Conservation (phyloP, 176 grass and related monocot genomes). For the Panicum miliaceum region DNA sequence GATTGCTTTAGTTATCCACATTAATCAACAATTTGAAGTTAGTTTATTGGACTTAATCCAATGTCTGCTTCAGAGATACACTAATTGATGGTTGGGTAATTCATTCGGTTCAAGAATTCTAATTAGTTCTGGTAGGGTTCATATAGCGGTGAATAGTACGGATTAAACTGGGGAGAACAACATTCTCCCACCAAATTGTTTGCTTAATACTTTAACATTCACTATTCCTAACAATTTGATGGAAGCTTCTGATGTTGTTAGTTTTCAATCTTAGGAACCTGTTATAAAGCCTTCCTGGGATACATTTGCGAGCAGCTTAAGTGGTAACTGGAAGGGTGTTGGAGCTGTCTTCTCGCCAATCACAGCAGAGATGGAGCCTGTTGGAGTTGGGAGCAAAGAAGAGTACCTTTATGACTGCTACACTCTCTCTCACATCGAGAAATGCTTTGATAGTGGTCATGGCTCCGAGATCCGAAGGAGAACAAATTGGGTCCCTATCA, state of each 20-base stretch:
- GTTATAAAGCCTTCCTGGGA: slow-evolving; percentile 89
- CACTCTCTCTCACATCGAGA: slow-evolving; percentile 80
- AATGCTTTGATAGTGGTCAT: slow-evolving; percentile 35
- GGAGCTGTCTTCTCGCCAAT: slow-evolving; percentile 85
- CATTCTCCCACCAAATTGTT: background rate
- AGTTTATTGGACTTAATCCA: background rate
- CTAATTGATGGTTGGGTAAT: background rate
- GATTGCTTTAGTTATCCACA: background rate
- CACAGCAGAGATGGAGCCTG: slow-evolving; percentile 91
- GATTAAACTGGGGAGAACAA: background rate
- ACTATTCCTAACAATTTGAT: background rate
- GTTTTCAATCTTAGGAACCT: slow-evolving; percentile 73
- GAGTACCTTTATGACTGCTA: slow-evolving; percentile 97
- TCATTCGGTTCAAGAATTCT: background rate
- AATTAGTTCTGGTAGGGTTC: background rate
- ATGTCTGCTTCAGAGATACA: background rate
- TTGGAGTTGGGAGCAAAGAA: slow-evolving; percentile 77
- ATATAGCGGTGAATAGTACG: background rate
- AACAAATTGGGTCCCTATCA: slow-evolving; percentile 76
- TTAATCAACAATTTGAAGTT: slow-evolving; percentile 6
- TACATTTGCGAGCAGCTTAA: slow-evolving; percentile 90
- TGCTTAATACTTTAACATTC: background rate
- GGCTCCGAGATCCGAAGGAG: slow-evolving; percentile 62
- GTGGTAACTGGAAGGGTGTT: slow-evolving; percentile 94
- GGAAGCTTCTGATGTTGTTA: slow-evolving; percentile 13